These are phyloP conservation scores for Tephrocybe sp. DNA, from an alignment of 768 basidiomycete genomes.

Conservation along the genomic window DNA sequence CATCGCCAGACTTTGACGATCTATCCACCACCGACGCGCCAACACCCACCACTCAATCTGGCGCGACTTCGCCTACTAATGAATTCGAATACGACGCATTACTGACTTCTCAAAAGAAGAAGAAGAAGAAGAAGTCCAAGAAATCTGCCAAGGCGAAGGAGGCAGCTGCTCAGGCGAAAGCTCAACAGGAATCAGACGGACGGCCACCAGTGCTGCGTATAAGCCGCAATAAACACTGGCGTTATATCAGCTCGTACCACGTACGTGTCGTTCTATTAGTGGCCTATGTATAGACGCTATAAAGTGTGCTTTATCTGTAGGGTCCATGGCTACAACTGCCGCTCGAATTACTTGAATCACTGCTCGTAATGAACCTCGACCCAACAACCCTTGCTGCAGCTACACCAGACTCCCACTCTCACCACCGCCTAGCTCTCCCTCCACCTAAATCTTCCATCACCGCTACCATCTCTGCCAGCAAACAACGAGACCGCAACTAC, in stretches of 20 bases:
- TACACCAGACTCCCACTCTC: conserved; percentile 32
- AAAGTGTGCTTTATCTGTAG: conserved; percentile 38
- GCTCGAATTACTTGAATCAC: conserved; percentile 79
- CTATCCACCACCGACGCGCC: conserved; percentile 10
- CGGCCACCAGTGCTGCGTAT: conserved; percentile 77
- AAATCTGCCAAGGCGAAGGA: conserved; percentile 52
- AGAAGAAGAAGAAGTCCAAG: conserved; percentile 67
- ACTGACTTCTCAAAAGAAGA: conserved; percentile 52
- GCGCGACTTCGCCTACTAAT: conserved; percentile 30
- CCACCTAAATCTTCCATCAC: conserved; percentile 25
- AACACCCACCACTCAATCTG: conserved; percentile 21
- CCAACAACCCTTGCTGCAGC: conserved; percentile 55
- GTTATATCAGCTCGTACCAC: conserved; percentile 89
- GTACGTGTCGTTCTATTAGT: conserved; percentile 42
- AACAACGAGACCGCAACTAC: conserved; percentile 47
- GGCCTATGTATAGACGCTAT: conserved; percentile 2
- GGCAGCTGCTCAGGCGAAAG: conserved; percentile 26
- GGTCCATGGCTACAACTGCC: conserved; percentile 93
- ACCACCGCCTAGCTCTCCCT: conserved; percentile 34
- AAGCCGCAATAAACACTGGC: conserved; percentile 93
- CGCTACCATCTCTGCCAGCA: conserved; percentile 25
- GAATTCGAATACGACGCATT: conserved; percentile 25
- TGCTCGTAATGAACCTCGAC: conserved; percentile 77
- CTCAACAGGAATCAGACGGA: conserved; percentile 38
- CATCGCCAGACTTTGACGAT: conserved; percentile 13